Evolutionary conservation across 75 land plant genomes (phyloP).

Genomic region (Pinus tabuliformis): DNA sequence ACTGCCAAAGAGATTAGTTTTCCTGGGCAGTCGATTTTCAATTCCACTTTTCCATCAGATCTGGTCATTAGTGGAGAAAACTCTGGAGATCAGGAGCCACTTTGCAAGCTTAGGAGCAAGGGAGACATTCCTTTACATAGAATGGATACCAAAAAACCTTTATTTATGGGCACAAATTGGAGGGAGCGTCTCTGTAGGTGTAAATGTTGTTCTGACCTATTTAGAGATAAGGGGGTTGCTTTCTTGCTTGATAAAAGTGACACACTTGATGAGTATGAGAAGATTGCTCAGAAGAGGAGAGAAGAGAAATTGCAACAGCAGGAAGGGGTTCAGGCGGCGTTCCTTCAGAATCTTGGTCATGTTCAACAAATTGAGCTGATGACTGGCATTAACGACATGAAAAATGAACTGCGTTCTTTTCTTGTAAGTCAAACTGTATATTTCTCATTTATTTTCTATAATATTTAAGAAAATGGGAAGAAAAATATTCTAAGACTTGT

Average conservation of each 20-base stretch:
- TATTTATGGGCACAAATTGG: constrained; percentile 84
- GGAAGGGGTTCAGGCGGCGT: constrained; percentile 57
- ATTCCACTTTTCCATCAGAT: not conserved
- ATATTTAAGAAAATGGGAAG: too few relatives aligned
- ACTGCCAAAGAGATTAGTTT: not conserved
- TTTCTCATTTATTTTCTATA: too few relatives aligned
- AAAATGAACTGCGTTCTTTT: constrained; percentile 64
- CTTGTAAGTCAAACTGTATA: constrained; percentile 35
- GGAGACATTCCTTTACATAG: not conserved
- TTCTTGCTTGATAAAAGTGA: constrained; percentile 80
- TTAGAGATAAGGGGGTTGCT: constrained; percentile 40
- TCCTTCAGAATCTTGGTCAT: constrained; percentile 78
- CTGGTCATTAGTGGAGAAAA: not conserved
- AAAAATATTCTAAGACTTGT: too few relatives aligned
- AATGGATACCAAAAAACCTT: constrained; percentile 35
- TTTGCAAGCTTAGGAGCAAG: not conserved
- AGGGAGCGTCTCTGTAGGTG: constrained; percentile 79
- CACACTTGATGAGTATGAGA: constrained; percentile 87
- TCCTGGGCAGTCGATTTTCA: not conserved
- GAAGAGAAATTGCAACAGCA: constrained; percentile 67
- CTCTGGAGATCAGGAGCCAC: not conserved
- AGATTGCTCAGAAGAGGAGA: constrained; percentile 77
- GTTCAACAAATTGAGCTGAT: constrained; percentile 79
- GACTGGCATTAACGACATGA: constrained; percentile 88
- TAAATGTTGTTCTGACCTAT: constrained; percentile 47